phyloP scores from a whole-genome alignment of 2,329 filamentous ascomycete genomes.

The Sphaerostilbella broomeana region DNA sequence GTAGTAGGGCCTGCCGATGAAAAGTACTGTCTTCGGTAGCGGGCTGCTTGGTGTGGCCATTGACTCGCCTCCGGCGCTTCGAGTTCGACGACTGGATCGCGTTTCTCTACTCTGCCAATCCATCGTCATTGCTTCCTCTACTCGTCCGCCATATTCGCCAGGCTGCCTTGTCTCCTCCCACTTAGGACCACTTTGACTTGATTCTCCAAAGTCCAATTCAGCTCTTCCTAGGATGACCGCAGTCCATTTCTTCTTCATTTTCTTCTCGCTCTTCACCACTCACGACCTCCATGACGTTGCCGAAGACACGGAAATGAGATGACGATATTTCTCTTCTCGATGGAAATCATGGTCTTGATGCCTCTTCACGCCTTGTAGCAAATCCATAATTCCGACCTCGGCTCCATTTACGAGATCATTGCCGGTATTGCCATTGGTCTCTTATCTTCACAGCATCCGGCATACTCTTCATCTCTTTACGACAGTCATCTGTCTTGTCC shows the following conservation, averaged over 20 bases:
- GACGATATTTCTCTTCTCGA: slow-evolving; percentile 14
- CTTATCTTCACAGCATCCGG: too few species aligned
- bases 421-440: too few species aligned
- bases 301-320: slow-evolving; percentile 26
- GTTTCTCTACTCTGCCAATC: slow-evolving; percentile 42
- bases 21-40: slow-evolving; percentile 46
- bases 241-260: slow-evolving; percentile 11
- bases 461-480: not conserved
- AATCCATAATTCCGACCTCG: not conserved
- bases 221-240: not conserved
- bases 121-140: slow-evolving; percentile 44
- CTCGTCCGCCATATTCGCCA: slow-evolving; percentile 39
- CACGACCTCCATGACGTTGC: slow-evolving; percentile 22
- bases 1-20: slow-evolving; percentile 44
- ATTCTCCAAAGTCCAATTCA: not conserved
- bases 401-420: too few species aligned
- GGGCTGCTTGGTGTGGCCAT: slow-evolving; percentile 37
- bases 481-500: not conserved
- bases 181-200: slow-evolving; percentile 3
- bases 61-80: slow-evolving; percentile 36
- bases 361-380: not conserved
- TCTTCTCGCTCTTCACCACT: slow-evolving; percentile 15
- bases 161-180: slow-evolving; percentile 31
- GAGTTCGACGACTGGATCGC: slow-evolving; percentile 39
- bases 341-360: too few species aligned